These are phyloP conservation scores for Puya raimondii DNA, from an alignment of 176 grass and related monocot species.

Conservation along the genomic window DNA sequence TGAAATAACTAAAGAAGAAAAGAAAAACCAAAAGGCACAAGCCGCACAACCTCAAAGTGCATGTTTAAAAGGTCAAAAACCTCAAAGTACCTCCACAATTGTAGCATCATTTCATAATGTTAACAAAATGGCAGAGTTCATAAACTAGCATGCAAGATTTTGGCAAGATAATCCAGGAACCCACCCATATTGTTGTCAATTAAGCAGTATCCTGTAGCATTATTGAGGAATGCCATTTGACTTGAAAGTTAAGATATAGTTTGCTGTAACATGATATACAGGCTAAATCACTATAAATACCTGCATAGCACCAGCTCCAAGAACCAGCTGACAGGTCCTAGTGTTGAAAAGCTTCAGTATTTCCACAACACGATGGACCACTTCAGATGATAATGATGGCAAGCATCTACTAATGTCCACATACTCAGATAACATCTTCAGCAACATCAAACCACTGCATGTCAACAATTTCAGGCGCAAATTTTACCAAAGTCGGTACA, in stretches of 20 bases:
- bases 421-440: constrained; percentile 98
- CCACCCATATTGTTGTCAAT: neutral
- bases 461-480: constrained; percentile 20
- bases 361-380: constrained; percentile 94
- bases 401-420: constrained; percentile 97
- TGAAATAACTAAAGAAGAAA: too few relatives aligned
- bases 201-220: neutral
- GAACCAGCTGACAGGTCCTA: constrained; percentile 93
- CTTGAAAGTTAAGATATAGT: neutral
- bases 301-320: constrained; percentile 98
- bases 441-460: constrained; percentile 85
- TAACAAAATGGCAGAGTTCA: neutral
- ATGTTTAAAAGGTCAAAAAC: neutral
- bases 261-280: neutral
- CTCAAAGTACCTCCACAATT: neutral
- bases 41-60: too few relatives aligned
- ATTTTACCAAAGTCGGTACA: neutral
- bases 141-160: neutral
- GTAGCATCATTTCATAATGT: neutral
- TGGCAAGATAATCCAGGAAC: neutral
- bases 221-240: neutral
- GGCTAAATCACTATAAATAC: constrained; percentile 30
- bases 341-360: constrained; percentile 97
- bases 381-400: constrained; percentile 86
- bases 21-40: too few relatives aligned